Percentiles rank a stretch among this genome's conserved stretches.
These are phyloP conservation scores for Schizosaccharomyces versatilis DNA, from an alignment of 1,139 yeast genomes.

Conservation along the genomic window DNA sequence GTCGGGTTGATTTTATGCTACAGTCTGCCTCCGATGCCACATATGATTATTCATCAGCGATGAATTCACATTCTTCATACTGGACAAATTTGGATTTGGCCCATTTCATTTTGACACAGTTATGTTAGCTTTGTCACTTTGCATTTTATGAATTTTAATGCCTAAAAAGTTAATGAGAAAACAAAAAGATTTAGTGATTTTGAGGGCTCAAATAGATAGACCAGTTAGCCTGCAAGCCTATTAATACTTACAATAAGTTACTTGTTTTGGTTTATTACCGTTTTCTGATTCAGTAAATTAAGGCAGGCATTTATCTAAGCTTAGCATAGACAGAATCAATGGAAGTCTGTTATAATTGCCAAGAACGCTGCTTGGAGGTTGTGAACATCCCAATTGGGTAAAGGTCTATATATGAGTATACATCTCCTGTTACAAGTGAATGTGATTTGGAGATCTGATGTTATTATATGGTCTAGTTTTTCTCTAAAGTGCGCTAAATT, in stretches of 20 bases:
- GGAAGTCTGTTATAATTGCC: too few relatives aligned
- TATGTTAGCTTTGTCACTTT: slow-evolving; percentile 3
- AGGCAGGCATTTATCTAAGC: too few relatives aligned
- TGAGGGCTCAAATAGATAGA: not conserved
- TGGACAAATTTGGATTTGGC: slow-evolving; percentile 75
- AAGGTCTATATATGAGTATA: too few relatives aligned
- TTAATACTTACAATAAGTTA: not conserved
- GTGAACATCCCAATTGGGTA: too few relatives aligned
- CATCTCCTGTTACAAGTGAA: too few relatives aligned
- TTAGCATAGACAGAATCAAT: too few relatives aligned
- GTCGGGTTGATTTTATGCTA: slow-evolving; percentile 60
- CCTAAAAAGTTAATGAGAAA: not conserved
- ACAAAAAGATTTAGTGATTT: not conserved
- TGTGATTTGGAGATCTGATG: too few relatives aligned
- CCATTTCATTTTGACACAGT: slow-evolving; percentile 35
- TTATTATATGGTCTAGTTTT: too few relatives aligned
- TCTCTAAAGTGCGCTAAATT: too few relatives aligned
- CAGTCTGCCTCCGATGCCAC: slow-evolving; percentile 54
- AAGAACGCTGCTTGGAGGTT: too few relatives aligned
- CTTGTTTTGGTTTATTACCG: not conserved
- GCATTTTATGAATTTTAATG: not conserved
- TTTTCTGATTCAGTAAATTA: not conserved
- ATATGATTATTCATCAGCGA: slow-evolving; percentile 44
- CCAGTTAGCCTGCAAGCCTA: too few relatives aligned
- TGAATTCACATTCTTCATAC: slow-evolving; percentile 72